Conservation (phyloP, 345 rosid species). For the Salix exigua region DNA sequence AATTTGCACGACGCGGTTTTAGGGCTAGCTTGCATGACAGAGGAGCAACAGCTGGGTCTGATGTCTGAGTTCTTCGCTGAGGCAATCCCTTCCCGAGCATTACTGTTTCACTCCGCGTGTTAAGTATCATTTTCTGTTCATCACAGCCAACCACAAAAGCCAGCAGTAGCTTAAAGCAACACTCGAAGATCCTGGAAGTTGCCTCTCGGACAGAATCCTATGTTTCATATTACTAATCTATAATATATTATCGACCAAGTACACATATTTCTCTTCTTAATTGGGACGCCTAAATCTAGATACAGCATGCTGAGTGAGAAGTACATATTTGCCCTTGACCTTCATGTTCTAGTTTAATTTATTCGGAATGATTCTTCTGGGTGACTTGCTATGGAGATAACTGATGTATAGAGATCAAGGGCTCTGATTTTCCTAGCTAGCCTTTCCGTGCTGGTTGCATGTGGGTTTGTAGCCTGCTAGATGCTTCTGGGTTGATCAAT, state of each 20-base stretch:
- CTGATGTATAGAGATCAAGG: background rate
- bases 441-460: slow-evolving; percentile 21
- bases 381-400: slow-evolving; percentile 21
- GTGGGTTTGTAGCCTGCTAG: slow-evolving; percentile 6
- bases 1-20: slow-evolving; percentile 46
- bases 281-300: background rate
- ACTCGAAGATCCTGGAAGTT: slow-evolving; percentile 48
- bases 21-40: slow-evolving; percentile 49
- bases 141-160: background rate
- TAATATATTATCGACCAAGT: background rate
- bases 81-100: background rate
- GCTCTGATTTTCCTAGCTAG: background rate
- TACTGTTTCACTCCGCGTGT: slow-evolving; percentile 24
- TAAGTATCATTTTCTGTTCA: background rate
- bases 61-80: background rate
- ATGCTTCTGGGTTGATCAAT: background rate
- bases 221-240: slow-evolving; percentile 12
- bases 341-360: background rate
- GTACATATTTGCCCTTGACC: background rate
- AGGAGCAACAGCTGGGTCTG: slow-evolving; percentile 52
- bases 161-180: slow-evolving; percentile 2
- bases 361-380: background rate
- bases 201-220: slow-evolving; percentile 46
- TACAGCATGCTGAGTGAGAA: background rate
- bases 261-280: background rate